phyloP scores from a whole-genome alignment of 2,329 filamentous ascomycete species.

The Incumbomyces delicatus region DNA sequence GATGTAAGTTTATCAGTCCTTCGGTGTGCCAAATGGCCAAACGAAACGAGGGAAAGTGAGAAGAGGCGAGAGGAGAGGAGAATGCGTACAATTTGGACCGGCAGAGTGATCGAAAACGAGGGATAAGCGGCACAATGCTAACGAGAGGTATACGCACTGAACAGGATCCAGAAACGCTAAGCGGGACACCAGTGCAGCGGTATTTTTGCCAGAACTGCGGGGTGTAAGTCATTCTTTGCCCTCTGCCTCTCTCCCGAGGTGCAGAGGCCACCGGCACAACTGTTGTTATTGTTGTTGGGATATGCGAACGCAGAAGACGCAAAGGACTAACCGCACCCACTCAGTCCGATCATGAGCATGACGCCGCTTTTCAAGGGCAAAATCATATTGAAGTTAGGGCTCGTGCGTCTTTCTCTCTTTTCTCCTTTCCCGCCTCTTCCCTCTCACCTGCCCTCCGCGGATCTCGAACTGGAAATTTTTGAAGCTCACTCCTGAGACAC shows the following conservation, averaged over 20 bases:
- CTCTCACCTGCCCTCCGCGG: too few relatives aligned
- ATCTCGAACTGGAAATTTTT: too few relatives aligned
- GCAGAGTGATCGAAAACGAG: background rate
- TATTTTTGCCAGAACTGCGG: constrained; percentile 39
- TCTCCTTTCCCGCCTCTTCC: too few relatives aligned
- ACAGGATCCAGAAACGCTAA: constrained; percentile 34
- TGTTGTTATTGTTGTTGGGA: too few relatives aligned
- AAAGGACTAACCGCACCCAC: background rate
- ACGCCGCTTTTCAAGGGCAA: constrained; percentile 32
- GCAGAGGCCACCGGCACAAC: too few relatives aligned
- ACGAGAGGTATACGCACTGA: background rate
- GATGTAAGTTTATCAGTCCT: constrained; percentile 11
- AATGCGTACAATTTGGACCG: too few relatives aligned
- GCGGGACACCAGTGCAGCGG: constrained; percentile 36
- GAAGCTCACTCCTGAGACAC: background rate
- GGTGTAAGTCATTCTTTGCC: constrained; percentile 27
- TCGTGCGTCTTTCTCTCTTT: too few relatives aligned
- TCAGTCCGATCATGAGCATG: constrained; percentile 39
- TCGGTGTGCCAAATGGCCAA: too few relatives aligned
- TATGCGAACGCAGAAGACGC: too few relatives aligned
- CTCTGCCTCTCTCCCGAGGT: background rate
- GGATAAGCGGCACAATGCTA: background rate
- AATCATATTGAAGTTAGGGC: constrained; percentile 42
- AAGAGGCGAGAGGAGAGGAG: too few relatives aligned
- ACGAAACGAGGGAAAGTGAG: too few relatives aligned